Evolutionary conservation across 1,139 yeast species (phyloP).

Genomic region (Yamadazyma epiphylla): DNA sequence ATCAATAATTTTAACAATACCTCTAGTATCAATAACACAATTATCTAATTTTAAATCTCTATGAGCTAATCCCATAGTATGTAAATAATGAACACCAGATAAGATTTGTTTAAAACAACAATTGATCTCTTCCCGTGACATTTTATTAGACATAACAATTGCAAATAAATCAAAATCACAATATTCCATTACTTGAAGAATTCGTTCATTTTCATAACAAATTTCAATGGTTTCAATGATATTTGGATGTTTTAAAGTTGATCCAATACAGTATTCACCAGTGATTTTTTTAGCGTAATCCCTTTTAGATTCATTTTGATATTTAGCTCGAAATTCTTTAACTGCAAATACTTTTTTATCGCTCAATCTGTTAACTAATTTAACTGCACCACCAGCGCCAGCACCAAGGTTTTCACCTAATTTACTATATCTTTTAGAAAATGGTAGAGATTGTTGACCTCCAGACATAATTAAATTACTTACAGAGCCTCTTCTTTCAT

Average conservation of each 20-base stretch:
- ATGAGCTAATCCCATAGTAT: slow-evolving; percentile 85
- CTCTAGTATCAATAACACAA: slow-evolving; percentile 82
- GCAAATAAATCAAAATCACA: slow-evolving; percentile 93
- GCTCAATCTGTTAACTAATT: slow-evolving; percentile 61
- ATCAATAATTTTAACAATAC: slow-evolving; percentile 87
- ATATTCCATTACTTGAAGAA: slow-evolving; percentile 91
- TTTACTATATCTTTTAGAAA: slow-evolving; percentile 74
- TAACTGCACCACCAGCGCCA: slow-evolving; percentile 95
- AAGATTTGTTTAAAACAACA: slow-evolving; percentile 89
- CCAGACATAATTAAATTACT: slow-evolving; percentile 19
- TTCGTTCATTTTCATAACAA: slow-evolving; percentile 82
- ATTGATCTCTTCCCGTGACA: slow-evolving; percentile 80
- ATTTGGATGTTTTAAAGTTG: slow-evolving; percentile 85
- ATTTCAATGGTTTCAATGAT: slow-evolving; percentile 90
- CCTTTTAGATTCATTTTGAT: slow-evolving; percentile 71
- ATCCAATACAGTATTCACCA: slow-evolving; percentile 93
- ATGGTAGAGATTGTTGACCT: slow-evolving; percentile 41
- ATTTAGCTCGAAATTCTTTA: slow-evolving; percentile 81
- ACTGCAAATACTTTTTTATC: slow-evolving; percentile 85
- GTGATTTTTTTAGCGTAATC: slow-evolving; percentile 93
- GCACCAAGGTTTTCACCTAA: slow-evolving; percentile 88
- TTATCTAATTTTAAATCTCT: slow-evolving; percentile 91
- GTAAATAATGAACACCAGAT: slow-evolving; percentile 78
- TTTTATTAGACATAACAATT: slow-evolving; percentile 90
- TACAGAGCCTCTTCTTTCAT: slow-evolving; percentile 39